Base-by-base conservation (phyloP, 208 protist genomes). In the Trypanosoma caninum region DNA sequence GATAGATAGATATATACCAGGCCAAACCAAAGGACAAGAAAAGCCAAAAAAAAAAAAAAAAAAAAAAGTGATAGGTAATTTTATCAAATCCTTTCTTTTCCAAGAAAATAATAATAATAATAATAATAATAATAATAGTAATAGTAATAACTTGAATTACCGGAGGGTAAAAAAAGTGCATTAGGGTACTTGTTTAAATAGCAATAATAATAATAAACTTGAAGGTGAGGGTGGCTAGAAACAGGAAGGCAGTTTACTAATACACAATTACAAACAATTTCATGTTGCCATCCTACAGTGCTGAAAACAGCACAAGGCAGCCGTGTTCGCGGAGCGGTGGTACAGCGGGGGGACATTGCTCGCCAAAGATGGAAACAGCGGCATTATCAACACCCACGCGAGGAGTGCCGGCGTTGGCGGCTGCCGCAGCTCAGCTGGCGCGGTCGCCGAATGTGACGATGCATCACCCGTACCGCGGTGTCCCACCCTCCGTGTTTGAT, bases 401-500 rank as follows among this genome's bases (percentile, higher is more conserved):
- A 18, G 38, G 33, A 33, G 35, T 16, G 7, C 22, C 62, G 7
- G 30, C 50, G 25, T 2, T 30, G 23, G 35, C 20, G n/a, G 18
- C 35, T 28, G 47, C 35, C 2, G 47, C 35, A 33, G 37, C 27
- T 8, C 59, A 57, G 48, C 59, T 47, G 59, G 40, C 35, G 18
- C 42, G 55, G n/a, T 69, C 64, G 3, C 64, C 64, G 2, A 50
- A 40, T 30, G 42, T 62, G 28, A 69, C 31, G 23, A 59, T 35
- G 9, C 64, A 69, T 37, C 64, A 69, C 25, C 64, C 64, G 28
- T 69, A 69, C 48, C 44, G 64, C 18, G 46, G 34, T 6, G 34
- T 69, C 27, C 64, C 64, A 14, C 55, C 50, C 18, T 62, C 45
- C 13, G 42, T 62, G 46, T 69, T 69, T 62, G 64, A 55, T 25